These are phyloP conservation scores for Chara braunii DNA, from an alignment of 139 green algal species.

Conservation along the genomic window DNA sequence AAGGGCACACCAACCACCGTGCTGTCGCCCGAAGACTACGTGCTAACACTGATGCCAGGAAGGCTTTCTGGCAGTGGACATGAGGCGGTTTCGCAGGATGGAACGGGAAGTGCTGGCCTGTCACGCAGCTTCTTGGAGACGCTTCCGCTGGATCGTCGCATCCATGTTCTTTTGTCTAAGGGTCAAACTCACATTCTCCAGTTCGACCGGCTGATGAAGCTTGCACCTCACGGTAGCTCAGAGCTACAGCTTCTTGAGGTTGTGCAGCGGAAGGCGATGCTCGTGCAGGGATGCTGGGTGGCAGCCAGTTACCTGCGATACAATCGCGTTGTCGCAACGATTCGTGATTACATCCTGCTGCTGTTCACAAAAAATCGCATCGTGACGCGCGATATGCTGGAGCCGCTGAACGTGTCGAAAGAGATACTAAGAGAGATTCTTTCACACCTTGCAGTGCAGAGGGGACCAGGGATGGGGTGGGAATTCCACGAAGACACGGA, in stretches of 20 bases:
- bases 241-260: constrained; percentile 22
- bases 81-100: too few relatives aligned
- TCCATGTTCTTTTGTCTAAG: constrained; percentile 7
- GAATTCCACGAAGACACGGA: constrained; percentile 28
- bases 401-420: constrained; percentile 19
- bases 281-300: constrained; percentile 39
- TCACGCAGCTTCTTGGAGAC: constrained; percentile 15
- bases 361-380: constrained; percentile 15
- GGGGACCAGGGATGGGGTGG: constrained; percentile 5
- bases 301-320: constrained; percentile 11
- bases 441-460: neutral
- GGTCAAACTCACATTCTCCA: constrained; percentile 27
- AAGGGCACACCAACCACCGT: too few relatives aligned
- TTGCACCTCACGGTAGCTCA: neutral
- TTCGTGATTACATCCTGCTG: constrained; percentile 32
- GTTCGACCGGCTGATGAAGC: constrained; percentile 30
- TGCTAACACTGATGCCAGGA: too few relatives aligned
- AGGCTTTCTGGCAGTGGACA: too few relatives aligned
- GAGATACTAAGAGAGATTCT: constrained; percentile 24
- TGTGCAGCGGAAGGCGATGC: constrained; percentile 18
- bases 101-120: too few relatives aligned
- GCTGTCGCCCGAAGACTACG: too few relatives aligned
- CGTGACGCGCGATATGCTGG: constrained; percentile 1
- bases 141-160: constrained; percentile 11
- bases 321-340: neutral